phyloP scores from a whole-genome alignment of 305 asterid species.

The Fraxinus nigra region DNA sequence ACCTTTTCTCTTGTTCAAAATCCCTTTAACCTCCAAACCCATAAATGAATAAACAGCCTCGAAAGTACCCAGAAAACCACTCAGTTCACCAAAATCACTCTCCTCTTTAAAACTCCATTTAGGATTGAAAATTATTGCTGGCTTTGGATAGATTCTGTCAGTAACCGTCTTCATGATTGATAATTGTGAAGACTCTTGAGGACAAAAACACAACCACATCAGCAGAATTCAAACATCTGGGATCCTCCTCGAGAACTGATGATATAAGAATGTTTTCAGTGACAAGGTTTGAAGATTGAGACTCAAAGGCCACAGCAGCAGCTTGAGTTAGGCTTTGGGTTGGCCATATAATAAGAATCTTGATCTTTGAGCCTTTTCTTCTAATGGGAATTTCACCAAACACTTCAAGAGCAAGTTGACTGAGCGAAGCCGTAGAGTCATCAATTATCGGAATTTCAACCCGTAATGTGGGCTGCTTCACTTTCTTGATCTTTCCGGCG shows the following conservation, averaged over 20 bases:
- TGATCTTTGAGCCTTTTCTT: constrained; percentile 53
- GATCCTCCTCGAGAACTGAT: constrained; percentile 36
- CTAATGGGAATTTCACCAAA: constrained; percentile 59
- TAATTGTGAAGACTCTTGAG: constrained; percentile 51
- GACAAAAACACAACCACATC: constrained; percentile 65
- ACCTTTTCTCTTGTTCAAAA: constrained; percentile 72
- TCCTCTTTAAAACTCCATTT: constrained; percentile 81
- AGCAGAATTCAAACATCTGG: constrained; percentile 39
- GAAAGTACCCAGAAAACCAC: constrained; percentile 66
- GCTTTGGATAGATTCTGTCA: constrained; percentile 57
- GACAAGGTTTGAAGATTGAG: constrained; percentile 37
- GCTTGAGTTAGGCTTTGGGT: constrained; percentile 36
- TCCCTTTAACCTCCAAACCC: constrained; percentile 88
- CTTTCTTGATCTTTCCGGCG: constrained; percentile 66
- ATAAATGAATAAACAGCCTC: constrained; percentile 78
- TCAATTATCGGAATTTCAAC: constrained; percentile 66
- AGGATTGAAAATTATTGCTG: constrained; percentile 80
- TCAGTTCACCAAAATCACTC: constrained; percentile 45
- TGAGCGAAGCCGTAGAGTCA: constrained; percentile 62
- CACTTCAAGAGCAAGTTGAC: constrained; percentile 60
- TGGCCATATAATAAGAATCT: constrained; percentile 68
- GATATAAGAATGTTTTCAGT: constrained; percentile 51
- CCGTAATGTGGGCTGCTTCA: constrained; percentile 75
- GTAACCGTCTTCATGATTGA: constrained; percentile 46
- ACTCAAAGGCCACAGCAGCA: constrained; percentile 47